Conservation (phyloP, 2,329 filamentous ascomycete species). For the Ceratocystis lukuohia region DNA sequence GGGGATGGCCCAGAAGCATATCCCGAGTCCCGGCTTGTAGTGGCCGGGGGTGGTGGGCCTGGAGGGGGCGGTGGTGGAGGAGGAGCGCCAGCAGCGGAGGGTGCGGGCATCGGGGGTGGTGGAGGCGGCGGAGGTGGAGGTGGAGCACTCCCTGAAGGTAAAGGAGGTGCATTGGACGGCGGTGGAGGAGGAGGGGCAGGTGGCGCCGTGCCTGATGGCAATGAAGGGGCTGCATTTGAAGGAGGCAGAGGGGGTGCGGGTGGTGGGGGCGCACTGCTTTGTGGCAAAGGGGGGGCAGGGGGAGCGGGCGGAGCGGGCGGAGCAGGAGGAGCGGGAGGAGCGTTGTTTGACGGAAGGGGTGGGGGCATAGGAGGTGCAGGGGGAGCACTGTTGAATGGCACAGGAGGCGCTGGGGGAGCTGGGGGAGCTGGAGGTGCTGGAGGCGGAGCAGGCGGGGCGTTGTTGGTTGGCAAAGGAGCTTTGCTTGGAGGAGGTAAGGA, state of each 20-base stretch:
- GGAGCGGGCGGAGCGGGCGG: conserved; percentile 56
- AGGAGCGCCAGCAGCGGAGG: conserved; percentile 27
- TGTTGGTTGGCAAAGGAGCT: not conserved
- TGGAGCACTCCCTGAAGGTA: not conserved
- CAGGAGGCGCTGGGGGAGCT: conserved; percentile 47
- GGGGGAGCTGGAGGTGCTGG: conserved; percentile 18
- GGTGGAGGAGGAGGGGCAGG: conserved; percentile 33
- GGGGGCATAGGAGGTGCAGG: conserved; percentile 41
- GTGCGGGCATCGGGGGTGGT: conserved; percentile 28
- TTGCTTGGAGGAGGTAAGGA: conserved; percentile 1
- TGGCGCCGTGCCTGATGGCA: conserved; percentile 22
- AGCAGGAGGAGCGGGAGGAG: conserved; percentile 37
- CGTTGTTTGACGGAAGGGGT: conserved; percentile 26
- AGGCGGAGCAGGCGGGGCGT: conserved; percentile 17
- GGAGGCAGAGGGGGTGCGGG: conserved; percentile 34
- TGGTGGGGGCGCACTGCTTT: conserved; percentile 24
- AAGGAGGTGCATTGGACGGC: conserved; percentile 31
- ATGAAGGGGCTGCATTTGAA: conserved; percentile 39
- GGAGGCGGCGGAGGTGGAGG: conserved; percentile 34
- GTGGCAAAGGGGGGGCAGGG: conserved; percentile 34
- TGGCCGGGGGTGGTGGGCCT: conserved; percentile 21
- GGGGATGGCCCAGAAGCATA: conserved; percentile 41
- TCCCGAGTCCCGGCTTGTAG: conserved; percentile 42
- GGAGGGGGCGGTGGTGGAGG: conserved; percentile 36
- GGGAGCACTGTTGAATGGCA: conserved; percentile 37